A percentile compares a stretch with the other conserved stretches of the same genome.
These are phyloP conservation scores for Cytospora leucostoma DNA, from an alignment of 2,329 filamentous ascomycete species.

Conservation along the genomic window DNA sequence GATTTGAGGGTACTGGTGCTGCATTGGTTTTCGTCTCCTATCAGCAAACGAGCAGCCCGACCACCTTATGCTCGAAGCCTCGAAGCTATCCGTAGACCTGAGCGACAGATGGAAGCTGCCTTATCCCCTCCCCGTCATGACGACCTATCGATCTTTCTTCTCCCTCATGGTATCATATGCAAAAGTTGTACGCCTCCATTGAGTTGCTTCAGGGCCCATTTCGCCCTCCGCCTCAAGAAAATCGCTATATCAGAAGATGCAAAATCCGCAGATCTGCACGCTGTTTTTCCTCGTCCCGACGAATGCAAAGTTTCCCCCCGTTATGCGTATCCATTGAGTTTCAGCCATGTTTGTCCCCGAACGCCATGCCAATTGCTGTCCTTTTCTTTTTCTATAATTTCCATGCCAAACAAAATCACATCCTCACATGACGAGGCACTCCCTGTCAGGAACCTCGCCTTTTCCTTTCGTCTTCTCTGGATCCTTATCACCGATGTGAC, in stretches of 20 bases:
- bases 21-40: not conserved
- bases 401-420: not conserved
- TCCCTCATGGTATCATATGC: conserved; percentile 27
- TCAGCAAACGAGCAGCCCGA: not conserved
- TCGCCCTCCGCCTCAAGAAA: not conserved
- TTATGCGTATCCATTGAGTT: conserved; percentile 9
- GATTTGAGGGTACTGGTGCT: not conserved
- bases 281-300: not conserved
- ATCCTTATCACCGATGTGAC: conserved; percentile 31
- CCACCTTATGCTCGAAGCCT: not conserved
- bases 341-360: conserved; percentile 8
- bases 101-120: not conserved
- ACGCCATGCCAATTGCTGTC: conserved; percentile 15
- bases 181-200: conserved; percentile 9
- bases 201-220: not conserved
- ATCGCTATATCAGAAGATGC: not conserved
- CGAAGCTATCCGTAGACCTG: conserved; percentile 8
- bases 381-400: not conserved
- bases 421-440: conserved; percentile 50
- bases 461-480: conserved; percentile 42
- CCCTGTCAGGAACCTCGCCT: conserved; percentile 44
- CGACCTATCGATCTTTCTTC: not conserved
- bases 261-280: not conserved
- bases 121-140: not conserved
- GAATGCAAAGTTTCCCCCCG: conserved; percentile 2